Evolutionary conservation across 2,329 filamentous ascomycete species (phyloP), one percentile per base, ranked within the genome.

Genomic region (Aspergillus quadrilineatus): DNA sequence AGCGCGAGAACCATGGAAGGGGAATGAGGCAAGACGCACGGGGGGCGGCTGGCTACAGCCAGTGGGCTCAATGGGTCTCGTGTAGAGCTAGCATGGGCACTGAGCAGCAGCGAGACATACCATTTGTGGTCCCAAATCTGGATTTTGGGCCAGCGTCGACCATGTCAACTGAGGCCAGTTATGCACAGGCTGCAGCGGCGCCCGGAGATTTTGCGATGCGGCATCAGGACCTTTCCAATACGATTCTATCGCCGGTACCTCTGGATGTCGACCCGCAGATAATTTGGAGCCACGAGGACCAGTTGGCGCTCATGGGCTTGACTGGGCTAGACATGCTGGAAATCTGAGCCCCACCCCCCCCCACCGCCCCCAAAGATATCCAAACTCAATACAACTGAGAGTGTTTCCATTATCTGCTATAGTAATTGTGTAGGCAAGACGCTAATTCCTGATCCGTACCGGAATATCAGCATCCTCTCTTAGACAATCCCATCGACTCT

Each of bases 311-410:
- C n/a, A 68, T 65, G 62, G 66, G 66, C 1, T 53, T 69, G 12
- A 69, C 65, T n/a, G 67, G 67, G 3, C 52, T 68, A 26, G 65
- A 67, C 56, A 57, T 66, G 26, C 49, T 69, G 9, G 63, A 65
- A 22, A 32, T 17, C 17, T 17, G 17, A 17, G 17, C 17, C 17
- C 17, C 17, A n/a, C n/a, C 17, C 17, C 17, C 2, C 17, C 17
- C 17, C 1, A 17, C n/a, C n/a, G n/a, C n/a, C n/a, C n/a, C n/a
- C n/a, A 17, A 17, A 17, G 2, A 17, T 17, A 17, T 47, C 28
- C n/a, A 32, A 14, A 4, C 29, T 9, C 12, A 47, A 6, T 12
- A 15, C 28, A 15, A 26, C 32, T 4, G 14, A 10, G 9, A 29
- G 5, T 22, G 17, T 42, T 9, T 15, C 15, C 39, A 10, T 42